phyloP scores from a whole-genome alignment of 2,329 filamentous ascomycete genomes.

The Whalleya microplaca region DNA sequence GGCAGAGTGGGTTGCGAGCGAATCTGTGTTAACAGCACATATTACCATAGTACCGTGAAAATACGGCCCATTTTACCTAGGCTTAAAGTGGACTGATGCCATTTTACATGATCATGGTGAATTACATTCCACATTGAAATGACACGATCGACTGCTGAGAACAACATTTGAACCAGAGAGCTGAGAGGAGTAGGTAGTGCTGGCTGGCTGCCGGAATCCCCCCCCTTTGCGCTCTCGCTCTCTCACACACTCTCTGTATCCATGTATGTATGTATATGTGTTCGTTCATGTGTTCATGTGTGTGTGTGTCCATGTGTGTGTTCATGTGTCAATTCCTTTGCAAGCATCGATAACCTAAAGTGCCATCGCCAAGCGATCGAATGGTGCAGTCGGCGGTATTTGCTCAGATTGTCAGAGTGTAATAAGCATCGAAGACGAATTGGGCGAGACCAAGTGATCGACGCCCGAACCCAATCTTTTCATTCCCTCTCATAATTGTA shows the following conservation, averaged over 20 bases:
- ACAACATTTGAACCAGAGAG: no score
- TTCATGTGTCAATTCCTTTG: no score
- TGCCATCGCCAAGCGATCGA: slow-evolving; percentile 29
- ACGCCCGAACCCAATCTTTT: slow-evolving; percentile 14
- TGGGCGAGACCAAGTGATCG: slow-evolving; percentile 27
- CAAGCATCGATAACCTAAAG: slow-evolving; percentile 24
- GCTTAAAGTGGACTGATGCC: slow-evolving; percentile 12
- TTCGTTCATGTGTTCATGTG: no score
- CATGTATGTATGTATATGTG: no score
- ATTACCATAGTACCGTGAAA: no score
- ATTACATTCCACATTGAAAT: not conserved
- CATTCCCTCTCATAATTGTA: no score
- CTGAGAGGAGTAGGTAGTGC: no score
- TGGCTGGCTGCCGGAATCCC: no score
- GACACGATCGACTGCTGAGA: not conserved
- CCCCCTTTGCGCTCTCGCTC: no score
- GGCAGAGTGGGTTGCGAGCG: slow-evolving; percentile 5
- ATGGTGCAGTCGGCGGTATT: slow-evolving; percentile 19
- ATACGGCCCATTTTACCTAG: no score
- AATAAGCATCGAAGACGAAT: slow-evolving; percentile 9
- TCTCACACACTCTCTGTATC: not conserved
- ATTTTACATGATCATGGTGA: slow-evolving; percentile 16
- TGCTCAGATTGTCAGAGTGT: not conserved
- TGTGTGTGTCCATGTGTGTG: no score
- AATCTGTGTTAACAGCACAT: slow-evolving; percentile 16